Base-by-base conservation (phyloP, 2,329 filamentous ascomycete genomes). In the Fusarium protoensiforme region DNA sequence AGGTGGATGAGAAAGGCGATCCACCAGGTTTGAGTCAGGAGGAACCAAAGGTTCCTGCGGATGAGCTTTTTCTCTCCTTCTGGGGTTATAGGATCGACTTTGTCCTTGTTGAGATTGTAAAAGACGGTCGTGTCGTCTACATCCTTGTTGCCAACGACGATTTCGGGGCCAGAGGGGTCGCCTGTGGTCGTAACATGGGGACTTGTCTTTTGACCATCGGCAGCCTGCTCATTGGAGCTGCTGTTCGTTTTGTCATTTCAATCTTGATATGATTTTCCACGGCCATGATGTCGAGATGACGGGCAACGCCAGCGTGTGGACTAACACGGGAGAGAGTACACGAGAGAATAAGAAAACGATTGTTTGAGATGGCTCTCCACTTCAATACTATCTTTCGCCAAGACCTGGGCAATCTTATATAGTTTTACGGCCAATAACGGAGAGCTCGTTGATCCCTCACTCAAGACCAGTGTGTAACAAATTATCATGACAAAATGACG, bases 21-120 rank as follows among this genome's bases (percentile, higher is more conserved):
- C 63, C 56, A 65, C 63, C 63, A 65, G 3, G 56, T 65, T n/a
- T 65, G 63, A 20, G 39, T 41, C 8, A 65, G 27, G 13, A 65
- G 63, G 13, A 51, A 60, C 63, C 63, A 61, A n/a, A 65, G 61
- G 43, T 65, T 65, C 38, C 43, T 65, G 35, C 56, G 63, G 16
- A 53, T 27, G 3, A 61, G n/a, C 6, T 18, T 46, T 20, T 61
- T 61, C 29, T 35, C 31, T 6, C 0, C 29, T 33, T 61, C 58
- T n/a, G 58, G 58, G 20, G 58, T 61, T 10, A 33, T 20, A 5
- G 35, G 35, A 8, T 22, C 22, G 35, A 58, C 22, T 16, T 36
- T 38, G 14, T 58, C 35, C 7, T 24, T 24, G 54, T 58, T 29
- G 14, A 38, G 31, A 22, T 58, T 58, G 22, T 58, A 58, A 24